Conservation (phyloP, 768 basidiomycete genomes). For the Macrocybe gigantea region DNA sequence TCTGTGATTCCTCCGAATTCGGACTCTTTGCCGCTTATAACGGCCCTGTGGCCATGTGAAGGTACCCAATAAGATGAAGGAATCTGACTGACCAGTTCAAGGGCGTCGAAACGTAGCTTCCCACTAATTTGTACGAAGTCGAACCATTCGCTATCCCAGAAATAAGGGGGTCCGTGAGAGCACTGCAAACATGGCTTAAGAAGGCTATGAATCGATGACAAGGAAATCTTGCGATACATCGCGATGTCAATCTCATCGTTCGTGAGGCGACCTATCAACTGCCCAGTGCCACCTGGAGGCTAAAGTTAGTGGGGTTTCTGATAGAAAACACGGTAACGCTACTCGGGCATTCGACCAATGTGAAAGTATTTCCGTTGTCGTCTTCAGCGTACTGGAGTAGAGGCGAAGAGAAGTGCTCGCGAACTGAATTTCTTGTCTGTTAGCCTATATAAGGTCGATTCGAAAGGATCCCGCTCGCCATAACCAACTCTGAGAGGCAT, state of each 20-base stretch:
- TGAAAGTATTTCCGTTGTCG: constrained; percentile 70
- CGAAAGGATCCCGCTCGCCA: constrained; percentile 19
- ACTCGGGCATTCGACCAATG: constrained; percentile 88
- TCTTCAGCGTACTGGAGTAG: constrained; percentile 76
- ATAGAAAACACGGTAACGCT: constrained; percentile 5
- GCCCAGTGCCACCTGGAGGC: constrained; percentile 73
- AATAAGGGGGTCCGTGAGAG: constrained; percentile 86
- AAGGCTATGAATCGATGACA: constrained; percentile 10
- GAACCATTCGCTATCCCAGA: constrained; percentile 91
- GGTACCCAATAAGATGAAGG: not conserved
- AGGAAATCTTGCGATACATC: constrained; percentile 38
- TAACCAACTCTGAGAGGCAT: constrained; percentile 42
- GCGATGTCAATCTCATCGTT: constrained; percentile 79
- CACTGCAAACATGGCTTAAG: constrained; percentile 35
- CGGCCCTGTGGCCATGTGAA: constrained; percentile 54
- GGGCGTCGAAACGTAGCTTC: constrained; percentile 86
- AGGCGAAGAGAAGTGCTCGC: constrained; percentile 91
- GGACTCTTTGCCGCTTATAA: constrained; percentile 80
- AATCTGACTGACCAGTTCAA: constrained; percentile 63
- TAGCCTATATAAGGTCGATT: not conserved
- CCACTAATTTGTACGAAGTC: constrained; percentile 83
- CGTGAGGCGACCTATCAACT: constrained; percentile 69
- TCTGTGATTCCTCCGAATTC: constrained; percentile 66
- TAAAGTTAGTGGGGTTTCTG: constrained; percentile 1
- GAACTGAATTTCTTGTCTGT: constrained; percentile 34